Evolutionary conservation across 495 filamentous ascomycete species (phyloP).

Genomic region (Lepidopterella palustris): DNA sequence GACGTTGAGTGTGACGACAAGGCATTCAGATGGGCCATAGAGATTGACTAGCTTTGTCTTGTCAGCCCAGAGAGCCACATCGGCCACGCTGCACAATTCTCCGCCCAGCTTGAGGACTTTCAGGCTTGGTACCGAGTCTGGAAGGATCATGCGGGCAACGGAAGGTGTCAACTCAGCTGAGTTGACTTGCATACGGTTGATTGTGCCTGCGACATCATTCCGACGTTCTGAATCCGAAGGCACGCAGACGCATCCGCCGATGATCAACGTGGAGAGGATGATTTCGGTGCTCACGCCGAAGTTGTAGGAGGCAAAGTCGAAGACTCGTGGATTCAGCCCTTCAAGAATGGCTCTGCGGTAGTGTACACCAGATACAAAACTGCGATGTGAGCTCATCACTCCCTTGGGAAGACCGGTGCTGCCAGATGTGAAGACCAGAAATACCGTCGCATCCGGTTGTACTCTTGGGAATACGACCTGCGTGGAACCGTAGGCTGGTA

Average conservation of each 20-base stretch:
- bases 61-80: conserved; percentile 12
- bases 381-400: conserved; percentile 9
- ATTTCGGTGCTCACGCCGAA: conserved; percentile 13
- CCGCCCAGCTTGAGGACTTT: background rate
- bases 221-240: background rate
- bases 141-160: background rate
- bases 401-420: conserved; percentile 23
- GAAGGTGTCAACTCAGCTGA: background rate
- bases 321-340: conserved; percentile 4
- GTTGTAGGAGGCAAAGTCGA: conserved; percentile 23
- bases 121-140: background rate
- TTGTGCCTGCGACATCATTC: background rate
- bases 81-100: background rate
- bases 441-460: conserved; percentile 2
- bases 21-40: conserved; percentile 24
- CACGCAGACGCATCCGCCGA: background rate
- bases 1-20: conserved; percentile 35
- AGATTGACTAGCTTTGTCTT: conserved; percentile 14
- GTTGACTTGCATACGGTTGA: background rate
- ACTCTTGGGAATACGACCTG: conserved; percentile 1
- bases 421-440: conserved; percentile 24
- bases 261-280: background rate
- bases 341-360: background rate
- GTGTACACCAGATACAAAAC: conserved; percentile 19
- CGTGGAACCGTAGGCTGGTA: background rate